Percentiles rank a stretch among this genome's conserved stretches.
phyloP scores from a whole-genome alignment of 495 filamentous ascomycete species.

The Aspergillus panamensis region DNA sequence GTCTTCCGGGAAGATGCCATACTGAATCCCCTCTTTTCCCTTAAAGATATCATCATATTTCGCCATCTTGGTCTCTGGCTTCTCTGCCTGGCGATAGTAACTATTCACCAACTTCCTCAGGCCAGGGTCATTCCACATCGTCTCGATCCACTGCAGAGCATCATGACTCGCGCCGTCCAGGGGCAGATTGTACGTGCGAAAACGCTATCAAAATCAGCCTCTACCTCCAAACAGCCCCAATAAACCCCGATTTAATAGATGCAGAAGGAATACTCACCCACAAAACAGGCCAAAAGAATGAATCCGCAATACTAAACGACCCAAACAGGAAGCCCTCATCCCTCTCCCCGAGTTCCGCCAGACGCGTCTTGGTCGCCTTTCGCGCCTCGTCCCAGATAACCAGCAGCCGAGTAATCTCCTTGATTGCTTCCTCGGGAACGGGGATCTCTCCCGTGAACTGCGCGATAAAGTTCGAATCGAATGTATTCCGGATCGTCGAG shows the following conservation, averaged over 20 bases:
- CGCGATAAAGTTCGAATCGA: conserved; percentile 44
- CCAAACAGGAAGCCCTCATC: conserved; percentile 14
- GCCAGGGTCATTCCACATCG: conserved; percentile 46
- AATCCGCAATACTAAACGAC: conserved; percentile 10
- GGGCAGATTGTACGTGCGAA: conserved; percentile 44
- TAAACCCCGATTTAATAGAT: neutral
- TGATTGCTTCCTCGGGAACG: conserved; percentile 23
- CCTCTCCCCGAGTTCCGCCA: conserved; percentile 20
- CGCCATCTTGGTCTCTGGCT: conserved; percentile 34
- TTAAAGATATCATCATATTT: conserved; percentile 44
- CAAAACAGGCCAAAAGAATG: conserved; percentile 9
- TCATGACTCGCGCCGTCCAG: conserved; percentile 34
- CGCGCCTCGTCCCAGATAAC: conserved; percentile 7
- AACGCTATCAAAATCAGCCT: conserved; percentile 28
- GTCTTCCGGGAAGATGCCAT: conserved; percentile 32
- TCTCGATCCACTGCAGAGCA: conserved; percentile 42
- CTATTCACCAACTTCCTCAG: conserved; percentile 30
- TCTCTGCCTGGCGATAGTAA: conserved; percentile 39
- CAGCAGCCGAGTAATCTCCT: conserved; percentile 29
- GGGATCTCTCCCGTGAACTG: conserved; percentile 32
- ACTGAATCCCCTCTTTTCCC: conserved; percentile 32
- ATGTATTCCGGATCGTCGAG: conserved; percentile 38
- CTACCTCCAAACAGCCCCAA: neutral
- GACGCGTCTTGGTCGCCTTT: conserved; percentile 19
- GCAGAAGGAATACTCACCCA: conserved; percentile 3